Conservation (phyloP, 2,329 filamentous ascomycete species). For the Beauveria australis region DNA sequence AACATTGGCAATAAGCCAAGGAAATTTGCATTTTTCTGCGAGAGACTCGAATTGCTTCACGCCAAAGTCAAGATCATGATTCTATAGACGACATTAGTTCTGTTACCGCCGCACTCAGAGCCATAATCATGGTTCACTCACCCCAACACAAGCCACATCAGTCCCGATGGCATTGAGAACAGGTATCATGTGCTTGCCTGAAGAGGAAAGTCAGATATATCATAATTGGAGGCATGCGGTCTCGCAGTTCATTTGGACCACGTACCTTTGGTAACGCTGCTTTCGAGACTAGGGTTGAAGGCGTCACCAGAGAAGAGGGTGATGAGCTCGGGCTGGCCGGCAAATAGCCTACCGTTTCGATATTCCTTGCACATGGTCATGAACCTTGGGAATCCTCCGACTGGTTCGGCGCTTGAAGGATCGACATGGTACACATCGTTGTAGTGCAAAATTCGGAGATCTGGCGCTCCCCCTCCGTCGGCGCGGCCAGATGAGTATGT, state of each 20-base stretch:
- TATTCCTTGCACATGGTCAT: slow-evolving; percentile 73
- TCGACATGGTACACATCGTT: slow-evolving; percentile 95
- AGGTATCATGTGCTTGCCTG: slow-evolving; percentile 77
- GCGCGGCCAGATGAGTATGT: slow-evolving; percentile 14
- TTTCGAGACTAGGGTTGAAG: slow-evolving; percentile 86
- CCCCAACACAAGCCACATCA: slow-evolving; percentile 73
- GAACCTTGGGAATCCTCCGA: slow-evolving; percentile 75
- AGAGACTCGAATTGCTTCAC: slow-evolving; percentile 71
- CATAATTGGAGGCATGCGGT: too few relatives aligned
- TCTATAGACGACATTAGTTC: slow-evolving; percentile 35
- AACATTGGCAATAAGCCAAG: slow-evolving; percentile 85
- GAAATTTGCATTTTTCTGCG: slow-evolving; percentile 67
- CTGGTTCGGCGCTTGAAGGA: slow-evolving; percentile 63
- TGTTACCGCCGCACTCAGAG: too few relatives aligned
- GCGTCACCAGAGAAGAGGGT: slow-evolving; percentile 88
- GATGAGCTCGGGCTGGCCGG: slow-evolving; percentile 55
- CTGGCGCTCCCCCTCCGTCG: slow-evolving; percentile 37
- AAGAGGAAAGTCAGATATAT: not conserved
- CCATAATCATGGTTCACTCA: slow-evolving; percentile 33
- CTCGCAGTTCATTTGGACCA: too few relatives aligned
- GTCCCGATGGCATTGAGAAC: slow-evolving; percentile 72
- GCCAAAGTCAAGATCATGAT: slow-evolving; percentile 90
- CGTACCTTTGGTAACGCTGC: slow-evolving; percentile 74
- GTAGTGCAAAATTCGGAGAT: slow-evolving; percentile 78
- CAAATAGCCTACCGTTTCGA: slow-evolving; percentile 50